Evolutionary conservation across 805 yeast species (phyloP), one percentile per base, ranked within the genome.

Genomic region (Candida railenensis): DNA sequence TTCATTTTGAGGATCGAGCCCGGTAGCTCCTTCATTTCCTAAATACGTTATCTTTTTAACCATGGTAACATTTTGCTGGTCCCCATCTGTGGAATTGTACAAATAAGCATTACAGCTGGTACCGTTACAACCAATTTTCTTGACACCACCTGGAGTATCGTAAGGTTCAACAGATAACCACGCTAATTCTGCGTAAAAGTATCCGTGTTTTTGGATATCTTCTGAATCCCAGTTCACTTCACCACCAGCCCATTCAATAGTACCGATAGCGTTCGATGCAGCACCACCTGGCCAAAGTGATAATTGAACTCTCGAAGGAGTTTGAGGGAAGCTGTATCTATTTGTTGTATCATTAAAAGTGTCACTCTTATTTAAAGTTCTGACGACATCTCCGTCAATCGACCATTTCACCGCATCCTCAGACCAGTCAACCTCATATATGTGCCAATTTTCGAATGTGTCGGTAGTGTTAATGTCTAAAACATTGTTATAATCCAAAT

Each of bases 211-310:
- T 49, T 73, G 57, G 48, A 90, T 78, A 65, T 89, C 97, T 2
- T 73, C 62, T 12, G 91, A 77, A 63, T 85, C 67, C 97, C 97
- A 91, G 70, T 88, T 74, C 50, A 91, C 81, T 22, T 52, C 72
- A 69, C 97, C 97, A 68, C 96, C 96, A 33, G 96, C 87, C 91
- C 91, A 90, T 47, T 75, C 85, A 50, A 79, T 73, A 12, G 90
- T 85, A 73, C 91, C 91, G 22, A 57, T 52, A 19, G 77, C 79
- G 57, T 75, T 77, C 25, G 72, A 57, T 8, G 76, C 51, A 50
- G 67, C 74, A 64, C 90, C 91, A 70, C 80, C 91, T 2, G 92
- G 89, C 92, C 92, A 86, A 47, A 86, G 61, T 3, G 91, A 86
- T 44, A 85, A 64, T 61, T 86, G 89, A 40, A 90, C 68, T 58